Conservation (phyloP, 2,329 filamentous ascomycete species). For the Alternaria incomplexa region DNA sequence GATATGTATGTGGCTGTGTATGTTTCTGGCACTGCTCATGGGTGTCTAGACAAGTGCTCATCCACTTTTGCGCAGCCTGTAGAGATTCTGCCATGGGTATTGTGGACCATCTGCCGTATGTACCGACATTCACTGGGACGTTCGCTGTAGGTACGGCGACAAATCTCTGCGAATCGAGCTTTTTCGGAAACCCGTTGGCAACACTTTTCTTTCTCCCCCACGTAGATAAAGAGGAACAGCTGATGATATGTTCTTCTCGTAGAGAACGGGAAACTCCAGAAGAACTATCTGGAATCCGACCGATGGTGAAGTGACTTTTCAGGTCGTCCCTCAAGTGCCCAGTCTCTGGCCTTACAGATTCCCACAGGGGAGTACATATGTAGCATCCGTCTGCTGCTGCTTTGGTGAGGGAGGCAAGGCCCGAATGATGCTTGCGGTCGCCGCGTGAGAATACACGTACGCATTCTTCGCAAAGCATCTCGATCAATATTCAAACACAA, state of each 20-base stretch:
- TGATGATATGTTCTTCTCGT: too few relatives aligned
- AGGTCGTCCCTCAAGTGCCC: neutral
- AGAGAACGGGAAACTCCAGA: too few relatives aligned
- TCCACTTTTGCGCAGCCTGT: neutral
- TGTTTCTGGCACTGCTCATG: neutral
- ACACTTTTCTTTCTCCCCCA: too few relatives aligned
- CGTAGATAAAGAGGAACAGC: too few relatives aligned
- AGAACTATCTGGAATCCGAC: neutral
- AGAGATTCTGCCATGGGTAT: neutral
- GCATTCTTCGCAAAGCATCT: neutral
- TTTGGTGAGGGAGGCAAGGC: neutral
- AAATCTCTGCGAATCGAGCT: neutral
- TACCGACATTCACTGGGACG: neutral
- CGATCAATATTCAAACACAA: neutral
- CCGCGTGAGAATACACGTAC: neutral
- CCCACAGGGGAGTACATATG: neutral
- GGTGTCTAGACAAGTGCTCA: neutral
- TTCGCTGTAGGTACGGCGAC: neutral
- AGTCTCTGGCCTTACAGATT: neutral
- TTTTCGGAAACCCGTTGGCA: neutral
- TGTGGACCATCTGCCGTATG: neutral
- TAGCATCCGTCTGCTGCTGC: neutral
- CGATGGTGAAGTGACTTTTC: too few relatives aligned
- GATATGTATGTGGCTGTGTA: neutral
- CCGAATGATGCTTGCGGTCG: neutral